Percentiles rank a stretch among this genome's conserved stretches.
phyloP scores from a whole-genome alignment of 1,139 yeast species.

The Nakaseomyces delphensis region DNA sequence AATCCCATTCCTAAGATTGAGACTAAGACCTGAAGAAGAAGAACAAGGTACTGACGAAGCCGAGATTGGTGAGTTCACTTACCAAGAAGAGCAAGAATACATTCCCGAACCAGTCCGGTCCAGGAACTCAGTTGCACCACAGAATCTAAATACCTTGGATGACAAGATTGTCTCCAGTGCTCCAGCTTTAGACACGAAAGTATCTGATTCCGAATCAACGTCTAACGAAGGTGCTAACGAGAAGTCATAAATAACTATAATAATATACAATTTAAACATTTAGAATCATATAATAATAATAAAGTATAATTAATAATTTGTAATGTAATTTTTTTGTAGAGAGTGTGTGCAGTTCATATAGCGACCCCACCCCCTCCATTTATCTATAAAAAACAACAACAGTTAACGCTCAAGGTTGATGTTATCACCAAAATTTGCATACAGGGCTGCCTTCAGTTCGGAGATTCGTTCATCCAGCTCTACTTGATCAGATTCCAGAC shows the following conservation, averaged over 20 bases:
- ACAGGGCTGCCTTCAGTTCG: conserved; percentile 60
- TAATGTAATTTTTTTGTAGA: too few species aligned
- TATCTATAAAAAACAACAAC: too few species aligned
- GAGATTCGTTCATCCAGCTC: conserved; percentile 46
- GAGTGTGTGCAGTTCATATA: too few species aligned
- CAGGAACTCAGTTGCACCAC: conserved; percentile 30
- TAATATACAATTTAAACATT: not conserved
- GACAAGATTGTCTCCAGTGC: conserved; percentile 23
- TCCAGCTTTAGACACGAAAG: conserved; percentile 1
- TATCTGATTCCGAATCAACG: conserved; percentile 7
- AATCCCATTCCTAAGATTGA: conserved; percentile 73
- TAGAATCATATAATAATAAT: not conserved
- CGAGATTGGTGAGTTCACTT: conserved; percentile 80
- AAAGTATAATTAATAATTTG: not conserved
- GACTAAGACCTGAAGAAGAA: conserved; percentile 87
- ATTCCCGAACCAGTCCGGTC: conserved; percentile 72
- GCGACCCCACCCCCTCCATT: too few species aligned
- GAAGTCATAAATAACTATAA: not conserved
- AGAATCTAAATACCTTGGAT: conserved; percentile 27
- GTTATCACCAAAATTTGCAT: conserved; percentile 82
- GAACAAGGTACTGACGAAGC: conserved; percentile 80
- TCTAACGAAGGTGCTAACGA: conserved; percentile 6
- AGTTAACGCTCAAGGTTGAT: conserved; percentile 63
- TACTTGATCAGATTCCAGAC: conserved; percentile 41
- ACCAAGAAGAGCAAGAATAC: conserved; percentile 55